Conservation (phyloP, 2,329 filamentous ascomycete genomes). For the Penicillium fuscoglaucum region DNA sequence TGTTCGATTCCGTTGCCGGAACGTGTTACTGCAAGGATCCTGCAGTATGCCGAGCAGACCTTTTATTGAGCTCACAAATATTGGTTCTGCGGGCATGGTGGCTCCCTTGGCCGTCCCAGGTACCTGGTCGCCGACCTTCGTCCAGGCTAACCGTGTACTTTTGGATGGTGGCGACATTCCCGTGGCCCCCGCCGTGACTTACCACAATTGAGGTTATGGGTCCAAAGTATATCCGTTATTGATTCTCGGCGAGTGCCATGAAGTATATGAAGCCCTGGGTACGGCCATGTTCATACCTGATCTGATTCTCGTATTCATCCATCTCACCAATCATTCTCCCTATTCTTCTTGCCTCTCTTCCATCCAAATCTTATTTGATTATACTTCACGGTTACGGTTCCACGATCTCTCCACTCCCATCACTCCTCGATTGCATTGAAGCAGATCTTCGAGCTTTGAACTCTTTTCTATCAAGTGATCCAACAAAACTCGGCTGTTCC, state of each 20-base stretch:
- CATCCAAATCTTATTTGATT: not conserved
- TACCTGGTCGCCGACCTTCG: conserved; percentile 18
- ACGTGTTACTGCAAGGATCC: conserved; percentile 28
- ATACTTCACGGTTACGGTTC: conserved; percentile 11
- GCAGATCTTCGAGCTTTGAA: not conserved
- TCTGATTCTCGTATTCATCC: conserved; percentile 1
- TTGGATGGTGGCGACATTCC: conserved; percentile 23
- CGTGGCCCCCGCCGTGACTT: not conserved
- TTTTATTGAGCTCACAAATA: conserved; percentile 16
- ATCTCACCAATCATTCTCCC: not conserved
- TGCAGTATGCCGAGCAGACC: conserved; percentile 12
- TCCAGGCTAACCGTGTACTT: conserved; percentile 18
- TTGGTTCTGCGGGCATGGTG: conserved; percentile 5
- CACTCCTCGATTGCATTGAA: conserved; percentile 8
- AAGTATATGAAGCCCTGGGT: conserved; percentile 25
- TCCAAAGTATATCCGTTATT: conserved; percentile 7
- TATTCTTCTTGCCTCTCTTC: not conserved
- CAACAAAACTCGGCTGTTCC: not conserved
- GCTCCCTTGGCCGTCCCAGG: conserved; percentile 18
- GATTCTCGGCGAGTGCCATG: conserved; percentile 10
- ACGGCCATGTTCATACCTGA: conserved; percentile 5
- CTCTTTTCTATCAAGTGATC: not conserved
- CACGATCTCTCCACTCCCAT: not conserved
- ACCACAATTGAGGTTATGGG: conserved; percentile 13
- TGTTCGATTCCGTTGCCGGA: conserved; percentile 14